Evolutionary conservation across 179 eudicot genomes (phyloP).

Genomic region (Gypsophila paniculata): DNA sequence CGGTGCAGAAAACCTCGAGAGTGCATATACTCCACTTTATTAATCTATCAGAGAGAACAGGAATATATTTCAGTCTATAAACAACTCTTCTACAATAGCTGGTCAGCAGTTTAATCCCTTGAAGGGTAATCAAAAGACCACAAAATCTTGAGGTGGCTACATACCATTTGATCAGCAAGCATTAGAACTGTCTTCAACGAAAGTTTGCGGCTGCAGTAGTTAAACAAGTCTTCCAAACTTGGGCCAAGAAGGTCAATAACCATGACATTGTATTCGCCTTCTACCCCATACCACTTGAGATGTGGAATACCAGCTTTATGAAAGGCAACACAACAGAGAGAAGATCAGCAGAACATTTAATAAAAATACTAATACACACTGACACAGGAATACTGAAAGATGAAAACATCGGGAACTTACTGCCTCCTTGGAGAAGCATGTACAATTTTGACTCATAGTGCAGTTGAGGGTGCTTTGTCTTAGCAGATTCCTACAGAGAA

Average conservation of each 20-base stretch:
- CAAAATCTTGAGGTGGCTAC: constrained; percentile 12
- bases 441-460: constrained; percentile 53
- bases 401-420: constrained; percentile 29
- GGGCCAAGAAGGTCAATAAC: constrained; percentile 82
- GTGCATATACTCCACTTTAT: constrained; percentile 60
- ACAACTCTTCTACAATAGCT: not conserved
- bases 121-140: not conserved
- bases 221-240: constrained; percentile 65
- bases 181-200: constrained; percentile 60
- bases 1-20: constrained; percentile 71
- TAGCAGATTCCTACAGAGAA: constrained; percentile 41
- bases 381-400: not conserved
- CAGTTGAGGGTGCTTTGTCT: constrained; percentile 60
- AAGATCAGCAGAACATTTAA: constrained; percentile 1
- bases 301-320: constrained; percentile 65
- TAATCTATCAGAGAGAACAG: constrained; percentile 35
- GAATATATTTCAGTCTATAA: constrained; percentile 14
- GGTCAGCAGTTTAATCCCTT: not conserved
- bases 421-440: constrained; percentile 64
- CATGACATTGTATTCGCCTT: constrained; percentile 67
- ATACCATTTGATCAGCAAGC: constrained; percentile 76
- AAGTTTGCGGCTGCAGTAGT: constrained; percentile 63
- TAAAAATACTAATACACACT: not conserved
- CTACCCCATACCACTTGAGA: constrained; percentile 69
- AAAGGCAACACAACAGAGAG: constrained; percentile 1